Base-by-base conservation (phyloP, 495 filamentous ascomycete genomes). In the Terfezia boudieri region DNA sequence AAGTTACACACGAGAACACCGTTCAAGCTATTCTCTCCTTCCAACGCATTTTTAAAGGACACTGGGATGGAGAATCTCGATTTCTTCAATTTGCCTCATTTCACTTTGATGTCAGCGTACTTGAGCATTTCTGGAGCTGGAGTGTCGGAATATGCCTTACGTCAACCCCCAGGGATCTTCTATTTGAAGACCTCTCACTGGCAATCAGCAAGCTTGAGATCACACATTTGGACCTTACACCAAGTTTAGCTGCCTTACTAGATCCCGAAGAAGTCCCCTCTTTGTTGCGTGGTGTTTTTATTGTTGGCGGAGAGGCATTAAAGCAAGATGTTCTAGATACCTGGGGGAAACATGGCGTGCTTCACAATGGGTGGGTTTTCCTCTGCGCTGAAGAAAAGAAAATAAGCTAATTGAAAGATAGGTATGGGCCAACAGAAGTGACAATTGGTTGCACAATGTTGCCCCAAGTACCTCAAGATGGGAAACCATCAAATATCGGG, bases 121-220 rank as follows among this genome's bases (percentile, higher is more conserved):
- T 90, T 14, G 86, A 93, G 64, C 84, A 89, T 59, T 92, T 83
- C 65, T 90, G 83, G 83, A 85, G 76, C 51, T 92, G 86, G 86
- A 84, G 76, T 50, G 80, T 86, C 10, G 84, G 85, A 8, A 84
- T 90, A 48, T 79, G 80, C 9, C 76, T 90, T 6, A 80, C 83
- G 1, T 81, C 82, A 14, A 84, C 81, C 4, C 81, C 84, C 0
- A 73, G 80, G 56, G 84, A 90, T 61, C 57, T 89, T 9, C 75
- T 92, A 9, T 79, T 90, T 36, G 78, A 85, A 55, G 83, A 92
- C 61, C 66, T 93, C 10, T 70, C 80, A 0, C 74, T 71, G 1
- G 76, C 80, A 14, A 86, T 94, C 37, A 73, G 74, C 8, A 69
- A 67, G 16, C 71, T 89, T 12, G 68, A 71, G 8, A 88, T 95